Evolutionary conservation across 1,139 yeast genomes (phyloP).

Genomic region (Spathaspora sp.): DNA sequence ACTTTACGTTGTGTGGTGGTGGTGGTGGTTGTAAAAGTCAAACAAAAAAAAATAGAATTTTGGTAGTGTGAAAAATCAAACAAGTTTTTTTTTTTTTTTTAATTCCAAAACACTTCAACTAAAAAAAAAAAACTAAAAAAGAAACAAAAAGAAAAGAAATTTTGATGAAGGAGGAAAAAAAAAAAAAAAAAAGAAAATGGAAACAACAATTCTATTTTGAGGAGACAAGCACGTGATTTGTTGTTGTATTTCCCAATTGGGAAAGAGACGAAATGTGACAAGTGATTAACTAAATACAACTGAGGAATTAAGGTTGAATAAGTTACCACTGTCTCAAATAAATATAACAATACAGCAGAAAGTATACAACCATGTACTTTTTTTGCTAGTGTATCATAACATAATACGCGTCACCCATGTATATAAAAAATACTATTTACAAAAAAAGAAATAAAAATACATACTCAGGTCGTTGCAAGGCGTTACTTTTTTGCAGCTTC

Average conservation of each 20-base stretch:
- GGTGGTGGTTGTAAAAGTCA: neutral
- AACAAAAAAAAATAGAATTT: neutral
- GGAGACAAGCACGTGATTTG: neutral
- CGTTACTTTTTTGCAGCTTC: neutral
- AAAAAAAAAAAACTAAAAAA: neutral
- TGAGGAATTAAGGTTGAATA: no score
- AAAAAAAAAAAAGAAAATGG: no score
- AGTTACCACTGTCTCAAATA: no score
- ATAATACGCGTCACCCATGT: no score
- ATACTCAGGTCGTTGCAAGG: no score
- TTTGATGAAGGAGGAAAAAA: neutral
- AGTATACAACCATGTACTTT: no score
- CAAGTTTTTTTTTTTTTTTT: neutral
- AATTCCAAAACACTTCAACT: neutral
- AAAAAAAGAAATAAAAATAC: neutral
- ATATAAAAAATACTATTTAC: slow-evolving; percentile 2
- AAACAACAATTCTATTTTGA: neutral
- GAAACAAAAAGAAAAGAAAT: no score
- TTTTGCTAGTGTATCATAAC: no score
- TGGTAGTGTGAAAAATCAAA: slow-evolving; percentile 1
- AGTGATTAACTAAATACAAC: no score
- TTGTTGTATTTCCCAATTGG: neutral
- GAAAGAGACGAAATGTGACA: no score
- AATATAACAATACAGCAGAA: no score
- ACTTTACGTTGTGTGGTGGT: neutral